Percentiles rank a stretch among this genome's conserved stretches.
phyloP scores from a whole-genome alignment of 164 flowering plant species.

The Magnolia kwangsiensis region DNA sequence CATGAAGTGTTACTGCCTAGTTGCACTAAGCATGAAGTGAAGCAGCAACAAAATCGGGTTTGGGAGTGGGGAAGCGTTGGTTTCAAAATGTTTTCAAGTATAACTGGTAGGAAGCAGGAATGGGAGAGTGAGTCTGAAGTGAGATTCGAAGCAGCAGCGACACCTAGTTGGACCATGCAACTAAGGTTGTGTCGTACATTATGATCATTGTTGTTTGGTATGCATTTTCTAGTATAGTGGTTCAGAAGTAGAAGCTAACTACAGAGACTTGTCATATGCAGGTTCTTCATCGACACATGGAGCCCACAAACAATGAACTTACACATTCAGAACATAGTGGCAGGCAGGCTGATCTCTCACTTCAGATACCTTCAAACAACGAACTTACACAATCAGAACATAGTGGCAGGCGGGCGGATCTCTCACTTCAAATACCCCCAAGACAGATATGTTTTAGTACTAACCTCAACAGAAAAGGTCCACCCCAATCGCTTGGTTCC shows the following conservation, averaged over 20 bases:
- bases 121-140: background rate
- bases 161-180: background rate
- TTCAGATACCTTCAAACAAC: conserved; percentile 59
- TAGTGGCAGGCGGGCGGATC: conserved; percentile 31
- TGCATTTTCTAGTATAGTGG: background rate
- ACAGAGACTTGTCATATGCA: conserved; percentile 19
- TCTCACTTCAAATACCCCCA: conserved; percentile 70
- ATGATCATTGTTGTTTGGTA: background rate
- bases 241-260: background rate
- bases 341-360: conserved; percentile 42
- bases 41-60: too few species aligned
- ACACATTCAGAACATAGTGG: conserved; percentile 22
- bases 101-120: too few species aligned
- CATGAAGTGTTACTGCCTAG: too few species aligned
- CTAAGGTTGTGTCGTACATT: background rate
- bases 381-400: conserved; percentile 17
- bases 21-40: too few species aligned
- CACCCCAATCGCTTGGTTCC: conserved; percentile 44
- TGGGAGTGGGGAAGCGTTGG: too few species aligned
- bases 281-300: conserved; percentile 29
- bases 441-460: conserved; percentile 34
- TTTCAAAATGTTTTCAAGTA: too few species aligned
- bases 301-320: conserved; percentile 18
- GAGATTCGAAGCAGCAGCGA: background rate
- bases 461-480: conserved; percentile 41